phyloP scores from a whole-genome alignment of 2,329 filamentous ascomycete genomes.

The Diplocarpon mali region DNA sequence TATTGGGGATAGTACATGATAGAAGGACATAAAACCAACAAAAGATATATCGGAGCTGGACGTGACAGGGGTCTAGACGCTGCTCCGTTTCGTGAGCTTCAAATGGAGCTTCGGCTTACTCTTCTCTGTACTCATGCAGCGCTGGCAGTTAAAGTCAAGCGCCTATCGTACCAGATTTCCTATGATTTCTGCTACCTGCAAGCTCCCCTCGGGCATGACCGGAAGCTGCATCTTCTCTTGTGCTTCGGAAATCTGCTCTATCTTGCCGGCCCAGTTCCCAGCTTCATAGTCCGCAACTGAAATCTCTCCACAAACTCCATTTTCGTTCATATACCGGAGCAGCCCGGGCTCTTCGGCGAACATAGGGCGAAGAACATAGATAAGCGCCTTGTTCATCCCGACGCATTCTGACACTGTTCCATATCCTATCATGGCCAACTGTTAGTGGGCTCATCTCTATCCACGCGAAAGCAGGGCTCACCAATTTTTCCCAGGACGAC shows the following conservation, averaged over 20 bases:
- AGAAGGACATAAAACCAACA: too few species aligned
- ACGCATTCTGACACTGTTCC: conserved; percentile 5
- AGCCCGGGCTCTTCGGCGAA: conserved; percentile 3
- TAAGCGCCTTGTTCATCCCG: conserved; percentile 1
- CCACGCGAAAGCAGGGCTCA: neutral
- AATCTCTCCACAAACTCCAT: conserved; percentile 1
- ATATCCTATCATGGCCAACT: neutral
- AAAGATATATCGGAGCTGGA: too few species aligned
- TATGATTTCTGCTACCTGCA: neutral
- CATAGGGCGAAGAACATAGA: conserved; percentile 2
- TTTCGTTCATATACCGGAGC: neutral
- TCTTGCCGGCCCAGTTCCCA: neutral
- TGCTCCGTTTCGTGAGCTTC: too few species aligned
- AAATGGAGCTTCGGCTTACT: too few species aligned
- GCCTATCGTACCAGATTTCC: too few species aligned
- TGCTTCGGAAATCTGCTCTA: neutral
- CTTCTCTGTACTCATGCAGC: too few species aligned
- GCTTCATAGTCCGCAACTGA: neutral
- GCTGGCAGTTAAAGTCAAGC: too few species aligned
- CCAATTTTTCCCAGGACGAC: conserved; percentile 1
- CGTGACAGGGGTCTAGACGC: too few species aligned
- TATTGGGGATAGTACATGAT: too few species aligned
- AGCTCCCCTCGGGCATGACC: neutral
- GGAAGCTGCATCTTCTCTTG: neutral
- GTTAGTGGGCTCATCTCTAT: neutral